Percentiles rank a stretch among this genome's conserved stretches.
phyloP scores from a whole-genome alignment of 2,329 filamentous ascomycete genomes.

The Diplocarpon rosae region DNA sequence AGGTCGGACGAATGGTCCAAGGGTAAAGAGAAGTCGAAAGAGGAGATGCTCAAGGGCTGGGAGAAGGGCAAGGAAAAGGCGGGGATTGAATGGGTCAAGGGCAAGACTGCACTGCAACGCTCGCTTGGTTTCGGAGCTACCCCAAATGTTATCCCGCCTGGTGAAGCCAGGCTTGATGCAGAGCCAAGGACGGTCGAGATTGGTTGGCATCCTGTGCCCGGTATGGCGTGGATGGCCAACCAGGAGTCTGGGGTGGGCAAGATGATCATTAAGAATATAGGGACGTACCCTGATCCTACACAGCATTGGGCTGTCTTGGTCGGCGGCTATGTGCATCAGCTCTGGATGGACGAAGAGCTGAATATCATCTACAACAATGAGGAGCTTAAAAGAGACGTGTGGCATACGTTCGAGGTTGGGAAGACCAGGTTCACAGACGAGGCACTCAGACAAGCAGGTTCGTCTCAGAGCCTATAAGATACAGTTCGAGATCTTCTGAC shows the following conservation, averaged over 20 bases:
- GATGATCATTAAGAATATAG: conserved; percentile 43
- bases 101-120: conserved; percentile 33
- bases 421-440: conserved; percentile 45
- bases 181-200: conserved; percentile 37
- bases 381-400: conserved; percentile 34
- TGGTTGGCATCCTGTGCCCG: conserved; percentile 48
- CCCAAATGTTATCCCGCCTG: conserved; percentile 34
- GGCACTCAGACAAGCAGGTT: conserved; percentile 37
- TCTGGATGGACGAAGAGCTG: conserved; percentile 51
- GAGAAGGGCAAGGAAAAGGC: conserved; percentile 6
- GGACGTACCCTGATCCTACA: conserved; percentile 45
- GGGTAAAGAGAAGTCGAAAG: conserved; percentile 3
- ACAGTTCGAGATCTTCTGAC: too few relatives aligned
- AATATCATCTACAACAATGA: conserved; percentile 47
- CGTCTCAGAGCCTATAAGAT: conserved; percentile 14
- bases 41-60: conserved; percentile 3
- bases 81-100: conserved; percentile 29
- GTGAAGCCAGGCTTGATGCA: conserved; percentile 29
- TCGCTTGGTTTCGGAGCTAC: conserved; percentile 34
- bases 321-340: conserved; percentile 42
- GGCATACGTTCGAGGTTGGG: conserved; percentile 40
- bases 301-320: conserved; percentile 51
- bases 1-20: neutral
- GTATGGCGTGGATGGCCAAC: conserved; percentile 46
- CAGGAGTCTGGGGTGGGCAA: conserved; percentile 40